Base-by-base conservation (phyloP, 768 basidiomycete species). In the Lactifluus hygrophoroides region DNA sequence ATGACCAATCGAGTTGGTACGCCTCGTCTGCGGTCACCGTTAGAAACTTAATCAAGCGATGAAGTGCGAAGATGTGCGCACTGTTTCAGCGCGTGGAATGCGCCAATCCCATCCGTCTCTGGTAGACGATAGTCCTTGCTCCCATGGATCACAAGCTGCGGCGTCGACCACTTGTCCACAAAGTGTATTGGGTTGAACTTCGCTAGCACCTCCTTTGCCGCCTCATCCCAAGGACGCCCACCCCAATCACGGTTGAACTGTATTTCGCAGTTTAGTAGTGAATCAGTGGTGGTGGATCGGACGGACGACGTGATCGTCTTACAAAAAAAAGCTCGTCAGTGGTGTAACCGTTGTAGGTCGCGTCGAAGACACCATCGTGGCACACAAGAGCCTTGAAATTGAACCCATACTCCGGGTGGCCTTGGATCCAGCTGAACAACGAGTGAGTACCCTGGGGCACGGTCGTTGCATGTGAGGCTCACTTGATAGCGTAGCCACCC, bases 291-390 rank as follows among this genome's bases (percentile, higher is more conserved):
- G 13, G 19, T 14, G 34, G n/a, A 27, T 13, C 8, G 32, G 16
- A 23, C 6, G 35, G 16, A 27, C n/a, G 30, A 25, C 14, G 46
- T 3, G 45, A 56, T 38, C 25, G 75, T n/a, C 86, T 65, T 67
- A 90, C 89, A 74, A 94, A 94, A 79, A 86, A 91, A 35, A 94
- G 78, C 66, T 94, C 91, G 51, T 97, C 94, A 10, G 94, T 97
- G 14, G 86, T 81, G 68, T 84, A 93, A n/a, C 86, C 91, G 47
- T 86, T 86, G 70, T 88, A 88, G 8, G 71, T 76, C 3, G 85
- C 76, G n/a, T n/a, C n/a, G n/a, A n/a, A n/a, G n/a, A 35, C 6
- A 51, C 50, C 21, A 11, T 25, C 7, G 32, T 25, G 17, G 13
- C n/a, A 34, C 38, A 32, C 35, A 2, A 17, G 21, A 14, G 19